These are phyloP conservation scores for Pseudocercospora cruenta DNA, from an alignment of 2,329 filamentous ascomycete species.

Conservation along the genomic window DNA sequence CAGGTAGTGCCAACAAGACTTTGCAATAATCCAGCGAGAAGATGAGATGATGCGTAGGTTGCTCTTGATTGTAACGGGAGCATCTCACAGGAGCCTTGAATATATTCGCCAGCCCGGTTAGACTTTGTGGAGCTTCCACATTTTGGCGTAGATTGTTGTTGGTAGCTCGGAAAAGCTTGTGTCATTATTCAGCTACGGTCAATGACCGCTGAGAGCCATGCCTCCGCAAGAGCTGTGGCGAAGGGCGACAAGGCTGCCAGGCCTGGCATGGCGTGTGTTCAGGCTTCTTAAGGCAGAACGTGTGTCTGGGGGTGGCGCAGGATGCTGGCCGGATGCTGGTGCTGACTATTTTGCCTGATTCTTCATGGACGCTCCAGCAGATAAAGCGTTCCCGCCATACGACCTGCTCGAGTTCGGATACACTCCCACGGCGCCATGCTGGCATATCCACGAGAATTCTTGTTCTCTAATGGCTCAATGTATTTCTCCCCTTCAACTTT, in stretches of 20 bases:
- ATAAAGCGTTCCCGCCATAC: neutral
- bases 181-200: neutral
- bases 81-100: neutral
- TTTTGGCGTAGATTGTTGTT: neutral
- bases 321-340: neutral
- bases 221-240: too few relatives aligned
- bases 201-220: neutral
- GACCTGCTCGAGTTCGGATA: neutral
- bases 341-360: neutral
- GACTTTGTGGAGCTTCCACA: neutral
- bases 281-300: neutral
- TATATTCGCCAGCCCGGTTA: neutral
- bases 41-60: too few relatives aligned
- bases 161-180: neutral
- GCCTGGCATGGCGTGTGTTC: neutral
- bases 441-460: neutral
- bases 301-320: neutral
- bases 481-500: conserved; percentile 56
- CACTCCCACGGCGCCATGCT: neutral
- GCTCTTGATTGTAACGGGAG: neutral
- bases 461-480: conserved; percentile 54
- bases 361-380: neutral
- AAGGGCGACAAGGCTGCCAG: neutral
- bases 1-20: too few relatives aligned
- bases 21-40: too few relatives aligned